Evolutionary conservation across 163 green algal genomes (phyloP).

Genomic region (Trebouxia gelatinosa): DNA sequence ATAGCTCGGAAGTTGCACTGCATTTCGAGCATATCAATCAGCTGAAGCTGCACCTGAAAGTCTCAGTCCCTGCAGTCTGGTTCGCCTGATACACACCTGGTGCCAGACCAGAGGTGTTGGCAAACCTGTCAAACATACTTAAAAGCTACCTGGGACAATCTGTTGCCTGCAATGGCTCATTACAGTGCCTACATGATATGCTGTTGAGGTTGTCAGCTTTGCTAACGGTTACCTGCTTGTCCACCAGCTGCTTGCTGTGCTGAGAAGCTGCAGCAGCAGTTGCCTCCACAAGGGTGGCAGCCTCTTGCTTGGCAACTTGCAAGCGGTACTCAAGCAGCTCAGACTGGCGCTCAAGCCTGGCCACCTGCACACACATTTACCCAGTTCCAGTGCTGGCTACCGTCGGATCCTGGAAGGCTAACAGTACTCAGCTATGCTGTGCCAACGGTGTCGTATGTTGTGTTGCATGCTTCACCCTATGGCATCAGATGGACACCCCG

Average conservation of each 20-base stretch:
- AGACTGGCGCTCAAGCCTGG: not conserved
- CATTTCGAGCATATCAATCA: not conserved
- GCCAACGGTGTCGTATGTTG: too few relatives aligned
- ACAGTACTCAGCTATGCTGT: too few relatives aligned
- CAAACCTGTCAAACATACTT: too few relatives aligned
- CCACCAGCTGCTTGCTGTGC: not conserved
- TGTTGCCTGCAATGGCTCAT: too few relatives aligned
- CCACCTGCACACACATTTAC: not conserved
- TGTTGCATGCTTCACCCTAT: too few relatives aligned
- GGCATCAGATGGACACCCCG: too few relatives aligned
- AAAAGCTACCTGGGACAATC: not conserved
- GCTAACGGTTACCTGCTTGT: slow-evolving; percentile 12
- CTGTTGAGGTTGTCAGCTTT: too few relatives aligned
- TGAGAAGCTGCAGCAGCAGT: not conserved
- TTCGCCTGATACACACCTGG: not conserved
- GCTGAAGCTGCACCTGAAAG: not conserved
- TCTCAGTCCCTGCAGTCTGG: too few relatives aligned
- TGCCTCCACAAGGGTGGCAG: not conserved
- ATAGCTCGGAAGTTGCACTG: not conserved
- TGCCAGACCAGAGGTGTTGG: not conserved
- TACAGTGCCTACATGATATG: too few relatives aligned
- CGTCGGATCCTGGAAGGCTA: too few relatives aligned
- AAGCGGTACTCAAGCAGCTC: slow-evolving; percentile 5
- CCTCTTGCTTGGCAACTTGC: not conserved
- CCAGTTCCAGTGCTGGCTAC: not conserved